Conservation (phyloP, 208 protist species). For the Acanthamoeba royreba region DNA sequence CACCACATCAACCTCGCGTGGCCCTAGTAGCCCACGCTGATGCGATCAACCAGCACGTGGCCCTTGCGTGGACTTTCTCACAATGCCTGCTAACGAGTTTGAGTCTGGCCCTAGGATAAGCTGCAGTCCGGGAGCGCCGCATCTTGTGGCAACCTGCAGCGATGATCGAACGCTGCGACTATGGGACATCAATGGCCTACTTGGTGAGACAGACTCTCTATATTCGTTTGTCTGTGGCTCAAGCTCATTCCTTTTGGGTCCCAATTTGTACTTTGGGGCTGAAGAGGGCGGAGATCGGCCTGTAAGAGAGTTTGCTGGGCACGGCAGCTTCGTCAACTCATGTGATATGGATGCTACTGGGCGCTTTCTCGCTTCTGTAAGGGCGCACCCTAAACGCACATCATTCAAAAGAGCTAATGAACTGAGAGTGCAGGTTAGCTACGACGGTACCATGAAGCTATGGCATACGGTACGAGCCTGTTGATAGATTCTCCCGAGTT, state of each 20-base stretch:
- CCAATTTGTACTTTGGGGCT: neutral
- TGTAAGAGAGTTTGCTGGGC: neutral
- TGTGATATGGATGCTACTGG: neutral
- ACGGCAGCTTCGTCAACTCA: neutral
- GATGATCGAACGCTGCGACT: neutral
- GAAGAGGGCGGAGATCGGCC: neutral
- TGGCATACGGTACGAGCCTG: neutral
- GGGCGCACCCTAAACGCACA: neutral
- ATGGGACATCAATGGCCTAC: neutral
- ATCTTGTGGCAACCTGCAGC: neutral
- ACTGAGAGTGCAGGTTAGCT: neutral
- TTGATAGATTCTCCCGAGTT: neutral
- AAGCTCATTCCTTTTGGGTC: neutral
- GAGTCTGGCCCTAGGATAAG: neutral
- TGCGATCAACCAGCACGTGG: neutral
- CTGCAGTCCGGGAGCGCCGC: neutral
- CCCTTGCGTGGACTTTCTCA: neutral
- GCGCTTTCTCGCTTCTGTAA: neutral
- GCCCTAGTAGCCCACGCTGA: neutral
- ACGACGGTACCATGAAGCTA: neutral
- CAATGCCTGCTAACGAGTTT: neutral
- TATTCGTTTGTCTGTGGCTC: neutral
- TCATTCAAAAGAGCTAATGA: too few relatives aligned
- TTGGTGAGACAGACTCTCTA: too few relatives aligned
- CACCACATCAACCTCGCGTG: neutral